Base-by-base conservation (phyloP, 2,329 filamentous ascomycete species). In the Xylariaceae sp. region DNA sequence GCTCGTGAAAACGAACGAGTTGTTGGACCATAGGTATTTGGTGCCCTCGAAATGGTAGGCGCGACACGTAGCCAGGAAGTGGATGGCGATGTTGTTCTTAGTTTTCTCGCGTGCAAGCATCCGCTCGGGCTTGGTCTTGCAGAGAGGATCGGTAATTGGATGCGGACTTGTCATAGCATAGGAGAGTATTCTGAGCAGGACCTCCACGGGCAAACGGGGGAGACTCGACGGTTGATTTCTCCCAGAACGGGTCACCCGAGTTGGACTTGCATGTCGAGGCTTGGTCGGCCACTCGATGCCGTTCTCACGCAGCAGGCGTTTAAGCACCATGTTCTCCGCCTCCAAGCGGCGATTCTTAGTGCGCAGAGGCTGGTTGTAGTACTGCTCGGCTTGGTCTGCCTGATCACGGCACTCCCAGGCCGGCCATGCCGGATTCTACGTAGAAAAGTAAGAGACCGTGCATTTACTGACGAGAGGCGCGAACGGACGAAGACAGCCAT, bases 81-180 rank as follows among this genome's bases (percentile, higher is more conserved):
- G 75, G 51, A 83, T 81, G 57, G 81, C 78, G 56, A 84, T 75
- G 63, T 80, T 76, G 13, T 72, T 71, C n/a, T 76, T 74, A 1
- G 67, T 57, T 66, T 76, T 71, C 66, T 82, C 80, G 2, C 66
- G 68, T 3, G 69, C 64, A 0, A 80, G 77, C 53, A 83, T 62
- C 58, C 76, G 76, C 30, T 80, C 78, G 2, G 67, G 65, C 51
- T 73, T 75, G 17, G 74, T 64, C 56, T 75, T 76, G 53, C 74
- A 80, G 49, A 85, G 72, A 2, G 82, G 82, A 59, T 85, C 81
- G 53, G 84, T 73, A 62, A 85, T 82, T 37, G 82, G 77, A 37
- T 74, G 60, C 0, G 74, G 67, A 65, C 78, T 80, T 30, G 76
- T 78, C 68, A 85, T 60, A 34, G 81, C 77, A 65, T 79, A 81